These are phyloP conservation scores for Podospora tetraspora DNA, from an alignment of 495 filamentous ascomycete genomes.

Conservation along the genomic window DNA sequence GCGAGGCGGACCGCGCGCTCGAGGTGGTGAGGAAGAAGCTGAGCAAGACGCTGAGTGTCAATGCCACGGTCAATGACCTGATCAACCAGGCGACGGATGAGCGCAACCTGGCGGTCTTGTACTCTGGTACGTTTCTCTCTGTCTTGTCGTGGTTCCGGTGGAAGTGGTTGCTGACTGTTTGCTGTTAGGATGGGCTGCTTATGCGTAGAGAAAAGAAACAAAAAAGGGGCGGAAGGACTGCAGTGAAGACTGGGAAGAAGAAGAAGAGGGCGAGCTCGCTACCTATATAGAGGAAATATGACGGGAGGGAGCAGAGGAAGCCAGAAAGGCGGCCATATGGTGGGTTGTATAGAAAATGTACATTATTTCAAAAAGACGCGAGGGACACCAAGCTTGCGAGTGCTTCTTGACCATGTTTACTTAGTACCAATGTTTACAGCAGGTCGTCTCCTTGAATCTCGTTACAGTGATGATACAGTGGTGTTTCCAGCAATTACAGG, in stretches of 20 bases:
- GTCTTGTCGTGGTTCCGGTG: not conserved
- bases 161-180: not conserved
- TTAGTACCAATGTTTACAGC: too few relatives aligned
- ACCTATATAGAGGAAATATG: too few relatives aligned
- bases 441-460: not conserved
- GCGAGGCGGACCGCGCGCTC: conserved; percentile 86
- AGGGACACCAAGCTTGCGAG: not conserved
- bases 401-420: not conserved
- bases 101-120: conserved; percentile 85
- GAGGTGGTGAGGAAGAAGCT: conserved; percentile 93
- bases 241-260: not conserved
- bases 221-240: not conserved
- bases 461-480: not conserved
- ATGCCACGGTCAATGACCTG: conserved; percentile 91
- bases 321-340: not conserved
- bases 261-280: too few relatives aligned
- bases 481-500: not conserved
- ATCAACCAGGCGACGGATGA: conserved; percentile 95
- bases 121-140: conserved; percentile 58
- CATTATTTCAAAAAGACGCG: not conserved
- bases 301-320: not conserved
- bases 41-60: conserved; percentile 85
- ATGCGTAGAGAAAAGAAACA: conserved; percentile 40
- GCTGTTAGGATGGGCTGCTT: conserved; percentile 59
- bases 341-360: not conserved